phyloP scores from a whole-genome alignment of 106 monocot genomes.

The Dendrobium officinale region DNA sequence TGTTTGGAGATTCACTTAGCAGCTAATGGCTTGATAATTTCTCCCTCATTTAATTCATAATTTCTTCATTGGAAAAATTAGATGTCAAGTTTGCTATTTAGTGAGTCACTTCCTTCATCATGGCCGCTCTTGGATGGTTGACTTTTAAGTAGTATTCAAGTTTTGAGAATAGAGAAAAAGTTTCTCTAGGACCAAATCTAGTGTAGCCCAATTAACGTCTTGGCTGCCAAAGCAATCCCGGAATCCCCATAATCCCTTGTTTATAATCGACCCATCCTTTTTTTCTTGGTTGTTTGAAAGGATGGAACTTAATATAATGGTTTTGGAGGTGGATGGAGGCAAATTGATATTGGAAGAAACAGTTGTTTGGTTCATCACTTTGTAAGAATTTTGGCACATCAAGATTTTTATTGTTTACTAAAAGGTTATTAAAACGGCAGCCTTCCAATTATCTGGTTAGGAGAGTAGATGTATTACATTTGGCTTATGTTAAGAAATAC shows the following conservation, averaged over 20 bases:
- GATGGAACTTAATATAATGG: neutral
- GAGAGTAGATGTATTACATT: too few relatives aligned
- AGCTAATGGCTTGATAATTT: too few relatives aligned
- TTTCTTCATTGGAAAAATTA: too few relatives aligned
- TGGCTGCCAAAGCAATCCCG: neutral
- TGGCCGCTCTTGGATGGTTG: neutral
- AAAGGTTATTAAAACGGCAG: neutral
- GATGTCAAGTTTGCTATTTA: too few relatives aligned
- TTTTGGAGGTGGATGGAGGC: neutral
- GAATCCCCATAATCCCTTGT: neutral
- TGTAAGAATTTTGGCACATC: neutral
- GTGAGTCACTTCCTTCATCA: neutral
- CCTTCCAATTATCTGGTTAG: too few relatives aligned
- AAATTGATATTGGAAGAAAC: neutral
- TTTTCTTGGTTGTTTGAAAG: neutral
- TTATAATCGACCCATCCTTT: neutral
- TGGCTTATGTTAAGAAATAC: too few relatives aligned
- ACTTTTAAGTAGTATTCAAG: neutral
- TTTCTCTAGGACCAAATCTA: neutral
- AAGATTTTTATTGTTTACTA: neutral
- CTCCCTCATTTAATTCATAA: too few relatives aligned
- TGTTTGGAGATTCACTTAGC: too few relatives aligned
- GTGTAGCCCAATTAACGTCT: neutral
- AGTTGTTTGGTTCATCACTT: neutral
- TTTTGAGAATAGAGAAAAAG: neutral